Evolutionary conservation across 495 filamentous ascomycete species (phyloP).

Genomic region (Amniculicola lignicola): DNA sequence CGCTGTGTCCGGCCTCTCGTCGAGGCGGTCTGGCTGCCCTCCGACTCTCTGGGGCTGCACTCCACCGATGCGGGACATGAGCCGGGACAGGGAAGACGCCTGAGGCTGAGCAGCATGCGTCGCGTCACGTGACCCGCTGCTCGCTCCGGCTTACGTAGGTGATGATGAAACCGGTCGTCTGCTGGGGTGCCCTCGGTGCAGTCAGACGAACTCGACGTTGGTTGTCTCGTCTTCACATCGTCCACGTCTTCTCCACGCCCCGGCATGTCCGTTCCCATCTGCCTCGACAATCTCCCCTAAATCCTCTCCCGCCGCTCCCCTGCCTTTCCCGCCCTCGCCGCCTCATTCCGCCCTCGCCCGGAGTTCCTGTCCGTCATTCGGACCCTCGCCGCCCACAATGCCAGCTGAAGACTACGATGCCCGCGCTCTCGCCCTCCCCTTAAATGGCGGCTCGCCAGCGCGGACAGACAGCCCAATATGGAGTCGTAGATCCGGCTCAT

Average conservation of each 20-base stretch:
- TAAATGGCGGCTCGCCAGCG: constrained; percentile 41
- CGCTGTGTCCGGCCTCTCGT: no score
- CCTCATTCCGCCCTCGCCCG: constrained; percentile 7
- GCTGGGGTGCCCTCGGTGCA: no score
- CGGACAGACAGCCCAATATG: constrained; percentile 40
- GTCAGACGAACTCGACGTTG: background rate
- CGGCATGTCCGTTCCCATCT: background rate
- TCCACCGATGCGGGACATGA: no score
- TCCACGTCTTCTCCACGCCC: background rate
- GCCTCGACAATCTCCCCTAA: background rate
- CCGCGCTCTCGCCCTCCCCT: constrained; percentile 61
- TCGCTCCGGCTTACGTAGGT: background rate
- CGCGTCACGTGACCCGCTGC: background rate
- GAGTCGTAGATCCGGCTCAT: constrained; percentile 44
- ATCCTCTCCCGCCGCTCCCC: background rate
- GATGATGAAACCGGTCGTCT: background rate
- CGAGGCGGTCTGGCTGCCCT: no score
- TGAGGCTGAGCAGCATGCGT: background rate
- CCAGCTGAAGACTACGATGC: constrained; percentile 42
- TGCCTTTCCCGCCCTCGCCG: constrained; percentile 4
- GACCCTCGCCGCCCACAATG: constrained; percentile 7
- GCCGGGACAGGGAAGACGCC: background rate
- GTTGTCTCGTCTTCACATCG: background rate
- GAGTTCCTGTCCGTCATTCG: background rate
- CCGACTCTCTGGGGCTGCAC: no score